Conservation (phyloP, 805 yeast genomes). For the Lipomyces mesembrius region DNA sequence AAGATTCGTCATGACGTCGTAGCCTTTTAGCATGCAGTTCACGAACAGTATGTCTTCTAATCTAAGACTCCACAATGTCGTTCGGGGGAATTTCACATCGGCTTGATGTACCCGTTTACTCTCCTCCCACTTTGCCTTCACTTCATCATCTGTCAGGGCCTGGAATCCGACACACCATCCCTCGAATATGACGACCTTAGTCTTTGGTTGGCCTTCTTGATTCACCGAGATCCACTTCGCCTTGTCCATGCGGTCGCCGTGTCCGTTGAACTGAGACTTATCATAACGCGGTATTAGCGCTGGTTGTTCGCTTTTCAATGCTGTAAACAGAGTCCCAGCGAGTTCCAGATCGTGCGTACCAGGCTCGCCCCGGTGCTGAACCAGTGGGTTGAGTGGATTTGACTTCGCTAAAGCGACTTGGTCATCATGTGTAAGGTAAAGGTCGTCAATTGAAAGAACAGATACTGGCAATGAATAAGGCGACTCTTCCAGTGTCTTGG, state of each 20-base stretch:
- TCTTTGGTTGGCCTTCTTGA: constrained; percentile 42
- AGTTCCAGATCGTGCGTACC: constrained; percentile 84
- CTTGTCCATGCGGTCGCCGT: constrained; percentile 70
- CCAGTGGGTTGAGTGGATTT: constrained; percentile 56
- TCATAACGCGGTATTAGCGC: constrained; percentile 71
- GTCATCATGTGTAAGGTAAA: constrained; percentile 69
- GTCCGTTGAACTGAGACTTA: constrained; percentile 70
- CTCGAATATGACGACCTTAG: constrained; percentile 77
- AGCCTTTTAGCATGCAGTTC: constrained; percentile 58
- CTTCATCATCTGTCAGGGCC: constrained; percentile 47
- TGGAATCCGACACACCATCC: constrained; percentile 93
- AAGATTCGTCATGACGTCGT: constrained; percentile 59
- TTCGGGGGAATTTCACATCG: constrained; percentile 12
- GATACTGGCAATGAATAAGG: constrained; percentile 40
- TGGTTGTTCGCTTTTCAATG: constrained; percentile 43
- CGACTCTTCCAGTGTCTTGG: constrained; percentile 15
- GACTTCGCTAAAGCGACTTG: constrained; percentile 55
- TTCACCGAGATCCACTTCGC: constrained; percentile 49
- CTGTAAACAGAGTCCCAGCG: constrained; percentile 40
- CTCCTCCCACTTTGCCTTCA: constrained; percentile 40
- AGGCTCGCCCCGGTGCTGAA: constrained; percentile 85
- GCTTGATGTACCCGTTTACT: constrained; percentile 35
- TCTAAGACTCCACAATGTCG: constrained; percentile 42
- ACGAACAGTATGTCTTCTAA: constrained; percentile 48
- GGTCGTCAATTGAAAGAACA: constrained; percentile 78